Evolutionary conservation across 2,329 filamentous ascomycete species (phyloP).

Genomic region (Colletotrichum sp.): DNA sequence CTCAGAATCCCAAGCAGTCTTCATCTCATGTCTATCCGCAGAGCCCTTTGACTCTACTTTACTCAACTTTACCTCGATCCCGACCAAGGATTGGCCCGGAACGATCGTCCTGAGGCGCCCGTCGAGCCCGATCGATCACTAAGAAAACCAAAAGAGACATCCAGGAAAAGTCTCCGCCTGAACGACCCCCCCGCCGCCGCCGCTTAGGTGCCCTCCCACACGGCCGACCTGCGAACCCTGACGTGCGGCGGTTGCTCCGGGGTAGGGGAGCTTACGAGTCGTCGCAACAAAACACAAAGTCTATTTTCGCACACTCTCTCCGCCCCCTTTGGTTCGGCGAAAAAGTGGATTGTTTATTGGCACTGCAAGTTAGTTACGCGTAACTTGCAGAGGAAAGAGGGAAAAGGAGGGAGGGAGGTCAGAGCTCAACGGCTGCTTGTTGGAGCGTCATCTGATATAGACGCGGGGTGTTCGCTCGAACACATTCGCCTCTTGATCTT

Average conservation of each 20-base stretch:
- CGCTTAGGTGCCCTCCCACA: not conserved
- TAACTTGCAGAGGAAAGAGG: not conserved
- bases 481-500: not conserved
- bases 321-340: not conserved
- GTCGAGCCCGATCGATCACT: not conserved
- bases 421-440: not conserved
- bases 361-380: not conserved
- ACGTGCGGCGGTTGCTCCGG: not conserved
- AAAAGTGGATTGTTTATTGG: not conserved
- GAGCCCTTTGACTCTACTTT: not conserved
- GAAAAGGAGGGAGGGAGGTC: not conserved
- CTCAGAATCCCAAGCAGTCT: not conserved
- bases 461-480: not conserved
- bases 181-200: not conserved
- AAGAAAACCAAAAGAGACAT: not conserved
- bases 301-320: not conserved
- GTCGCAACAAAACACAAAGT: slow-evolving; percentile 7
- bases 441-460: slow-evolving; percentile 14
- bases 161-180: not conserved
- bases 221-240: not conserved
- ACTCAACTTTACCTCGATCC: not conserved
- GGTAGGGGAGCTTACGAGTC: slow-evolving; percentile 1
- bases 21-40: not conserved
- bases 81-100: not conserved
- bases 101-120: not conserved